Evolutionary conservation across 2,329 filamentous ascomycete species (phyloP).

Genomic region (Capronia americana): DNA sequence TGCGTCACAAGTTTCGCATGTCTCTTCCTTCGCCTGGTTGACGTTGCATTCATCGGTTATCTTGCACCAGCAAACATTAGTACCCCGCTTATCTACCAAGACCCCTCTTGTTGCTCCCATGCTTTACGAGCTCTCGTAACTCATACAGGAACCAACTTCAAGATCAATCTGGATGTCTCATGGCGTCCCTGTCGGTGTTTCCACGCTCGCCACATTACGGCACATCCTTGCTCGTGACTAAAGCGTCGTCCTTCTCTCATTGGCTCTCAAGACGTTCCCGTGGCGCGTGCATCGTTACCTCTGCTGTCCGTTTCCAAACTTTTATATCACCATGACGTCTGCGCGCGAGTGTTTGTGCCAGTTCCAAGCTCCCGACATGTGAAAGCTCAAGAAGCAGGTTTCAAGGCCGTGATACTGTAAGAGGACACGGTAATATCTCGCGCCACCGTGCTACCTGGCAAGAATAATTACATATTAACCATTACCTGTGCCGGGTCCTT

Average conservation of each 20-base stretch:
- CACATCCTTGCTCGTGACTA: background rate
- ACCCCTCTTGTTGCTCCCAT: background rate
- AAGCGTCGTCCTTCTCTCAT: background rate
- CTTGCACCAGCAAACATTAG: background rate
- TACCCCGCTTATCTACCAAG: background rate
- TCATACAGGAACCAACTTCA: background rate
- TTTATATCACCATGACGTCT: background rate
- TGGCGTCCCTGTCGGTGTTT: background rate
- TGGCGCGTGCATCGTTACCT: background rate
- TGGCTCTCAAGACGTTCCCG: background rate
- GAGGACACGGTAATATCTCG: background rate
- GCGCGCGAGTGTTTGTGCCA: background rate
- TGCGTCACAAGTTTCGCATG: background rate
- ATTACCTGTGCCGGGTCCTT: background rate
- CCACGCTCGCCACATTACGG: background rate
- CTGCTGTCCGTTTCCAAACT: background rate
- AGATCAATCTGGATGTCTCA: background rate
- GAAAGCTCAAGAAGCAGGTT: background rate
- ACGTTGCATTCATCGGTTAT: background rate
- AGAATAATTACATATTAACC: background rate
- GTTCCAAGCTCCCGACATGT: background rate
- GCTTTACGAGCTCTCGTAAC: background rate
- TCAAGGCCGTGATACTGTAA: background rate
- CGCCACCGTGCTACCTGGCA: background rate
- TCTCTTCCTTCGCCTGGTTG: background rate